Conservation (phyloP, 2,329 filamentous ascomycete species). For the Daldinia sp. region DNA sequence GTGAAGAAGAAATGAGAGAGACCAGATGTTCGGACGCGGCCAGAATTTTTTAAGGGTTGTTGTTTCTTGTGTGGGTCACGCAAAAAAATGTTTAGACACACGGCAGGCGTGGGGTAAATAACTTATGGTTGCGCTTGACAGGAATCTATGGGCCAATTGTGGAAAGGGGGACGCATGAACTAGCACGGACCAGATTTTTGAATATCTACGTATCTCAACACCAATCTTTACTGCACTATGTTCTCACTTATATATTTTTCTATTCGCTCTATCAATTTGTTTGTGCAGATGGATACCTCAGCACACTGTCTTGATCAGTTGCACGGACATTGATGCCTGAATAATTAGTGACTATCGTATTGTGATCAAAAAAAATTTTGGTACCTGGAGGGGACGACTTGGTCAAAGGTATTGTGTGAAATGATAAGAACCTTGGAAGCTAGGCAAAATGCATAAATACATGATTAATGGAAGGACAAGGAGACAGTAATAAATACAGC, state of each 20-base stretch:
- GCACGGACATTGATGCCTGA: not conserved
- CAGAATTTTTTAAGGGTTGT: constrained; percentile 50
- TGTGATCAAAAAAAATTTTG: no score
- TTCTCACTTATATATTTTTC: not conserved
- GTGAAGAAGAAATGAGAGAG: constrained; percentile 47
- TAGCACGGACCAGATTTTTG: not conserved
- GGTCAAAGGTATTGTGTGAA: not conserved
- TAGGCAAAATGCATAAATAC: no score
- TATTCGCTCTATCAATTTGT: not conserved
- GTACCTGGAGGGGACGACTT: not conserved
- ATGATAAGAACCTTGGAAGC: not conserved
- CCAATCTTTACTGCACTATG: not conserved
- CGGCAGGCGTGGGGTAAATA: constrained; percentile 43
- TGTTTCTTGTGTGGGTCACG: constrained; percentile 46
- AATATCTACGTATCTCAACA: constrained; percentile 23
- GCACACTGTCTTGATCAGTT: not conserved
- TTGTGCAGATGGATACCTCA: not conserved
- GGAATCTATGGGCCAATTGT: constrained; percentile 36
- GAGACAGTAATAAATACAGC: constrained; percentile 9
- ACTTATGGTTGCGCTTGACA: constrained; percentile 27
- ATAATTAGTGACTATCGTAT: not conserved
- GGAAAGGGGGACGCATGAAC: not conserved
- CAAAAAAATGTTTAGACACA: constrained; percentile 35
- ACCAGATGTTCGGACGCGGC: constrained; percentile 45
- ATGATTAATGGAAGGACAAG: constrained; percentile 4